Conservation (phyloP, 2,329 filamentous ascomycete genomes). For the Alternaria rosae region DNA sequence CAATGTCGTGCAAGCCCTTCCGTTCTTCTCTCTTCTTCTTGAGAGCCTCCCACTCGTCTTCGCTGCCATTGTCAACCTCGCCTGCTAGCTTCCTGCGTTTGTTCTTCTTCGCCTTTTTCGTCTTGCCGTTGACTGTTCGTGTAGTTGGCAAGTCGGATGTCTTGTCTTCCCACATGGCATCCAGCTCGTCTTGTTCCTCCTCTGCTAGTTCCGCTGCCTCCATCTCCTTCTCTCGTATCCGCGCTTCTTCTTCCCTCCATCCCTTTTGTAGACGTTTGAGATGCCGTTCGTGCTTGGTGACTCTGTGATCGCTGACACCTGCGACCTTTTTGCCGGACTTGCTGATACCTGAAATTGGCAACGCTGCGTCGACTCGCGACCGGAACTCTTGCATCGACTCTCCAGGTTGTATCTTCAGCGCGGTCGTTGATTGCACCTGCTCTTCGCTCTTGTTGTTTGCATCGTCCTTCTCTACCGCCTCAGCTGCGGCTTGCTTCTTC, state of each 20-base stretch:
- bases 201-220: constrained; percentile 76
- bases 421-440: constrained; percentile 22
- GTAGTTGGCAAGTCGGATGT: constrained; percentile 68
- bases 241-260: constrained; percentile 64
- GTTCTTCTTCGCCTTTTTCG: constrained; percentile 58
- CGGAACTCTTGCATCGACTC: constrained; percentile 84
- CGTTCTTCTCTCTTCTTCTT: constrained; percentile 64
- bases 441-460: constrained; percentile 29
- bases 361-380: constrained; percentile 80
- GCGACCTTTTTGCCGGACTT: constrained; percentile 69
- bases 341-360: constrained; percentile 75
- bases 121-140: constrained; percentile 53
- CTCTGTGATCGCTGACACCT: constrained; percentile 69
- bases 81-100: constrained; percentile 60
- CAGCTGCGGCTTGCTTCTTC: constrained; percentile 42
- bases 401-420: constrained; percentile 72
- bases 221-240: constrained; percentile 74
- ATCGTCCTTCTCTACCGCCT: constrained; percentile 14
- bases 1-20: constrained; percentile 67
- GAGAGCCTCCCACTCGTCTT: constrained; percentile 80
- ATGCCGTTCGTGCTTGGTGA: constrained; percentile 83
- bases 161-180: constrained; percentile 70
- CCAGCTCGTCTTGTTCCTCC: constrained; percentile 66
- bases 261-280: constrained; percentile 68
- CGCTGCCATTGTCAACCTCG: constrained; percentile 63